These are phyloP conservation scores for Penstemon eatonii DNA, from an alignment of 257 asterid genomes.

Conservation along the genomic window DNA sequence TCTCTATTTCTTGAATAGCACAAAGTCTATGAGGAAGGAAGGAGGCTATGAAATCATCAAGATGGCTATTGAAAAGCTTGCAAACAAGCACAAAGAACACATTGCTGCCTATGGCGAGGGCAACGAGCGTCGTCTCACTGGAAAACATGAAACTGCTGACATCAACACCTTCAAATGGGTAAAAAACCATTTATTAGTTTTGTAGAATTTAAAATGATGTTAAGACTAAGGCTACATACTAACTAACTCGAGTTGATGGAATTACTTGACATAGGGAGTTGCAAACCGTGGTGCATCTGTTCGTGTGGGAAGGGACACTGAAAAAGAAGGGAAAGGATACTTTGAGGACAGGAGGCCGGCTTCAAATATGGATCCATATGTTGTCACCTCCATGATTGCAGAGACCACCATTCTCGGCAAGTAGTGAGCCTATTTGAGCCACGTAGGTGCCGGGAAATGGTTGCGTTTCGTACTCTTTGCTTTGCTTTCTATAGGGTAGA, in stretches of 20 bases:
- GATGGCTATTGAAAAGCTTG: slow-evolving; percentile 84
- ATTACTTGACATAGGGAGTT: slow-evolving; percentile 56
- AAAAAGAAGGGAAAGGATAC: slow-evolving; percentile 90
- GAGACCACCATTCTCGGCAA: slow-evolving; percentile 80
- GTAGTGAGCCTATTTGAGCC: slow-evolving; percentile 24
- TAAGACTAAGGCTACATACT: too few species aligned
- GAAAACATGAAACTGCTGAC: slow-evolving; percentile 82
- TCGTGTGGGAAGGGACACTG: slow-evolving; percentile 93
- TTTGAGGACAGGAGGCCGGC: slow-evolving; percentile 96
- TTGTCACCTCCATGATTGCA: slow-evolving; percentile 89
- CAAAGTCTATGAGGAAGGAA: slow-evolving; percentile 78
- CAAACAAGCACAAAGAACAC: slow-evolving; percentile 79
- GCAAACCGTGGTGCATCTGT: slow-evolving; percentile 93
- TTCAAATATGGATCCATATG: slow-evolving; percentile 94
- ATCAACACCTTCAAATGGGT: slow-evolving; percentile 84
- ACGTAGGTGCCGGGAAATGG: too few species aligned
- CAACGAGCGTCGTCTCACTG: slow-evolving; percentile 93
- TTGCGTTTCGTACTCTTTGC: too few species aligned
- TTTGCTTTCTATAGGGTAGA: too few species aligned
- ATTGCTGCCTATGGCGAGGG: slow-evolving; percentile 96
- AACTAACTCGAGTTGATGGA: neutral
- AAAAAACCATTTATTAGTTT: neutral
- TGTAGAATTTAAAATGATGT: neutral
- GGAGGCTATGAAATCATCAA: slow-evolving; percentile 78
- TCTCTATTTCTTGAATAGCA: slow-evolving; percentile 42